Evolutionary conservation across 768 basidiomycete species (phyloP), one percentile per base, ranked within the genome.

Genomic region (Candolleomyces aberdarensis): DNA sequence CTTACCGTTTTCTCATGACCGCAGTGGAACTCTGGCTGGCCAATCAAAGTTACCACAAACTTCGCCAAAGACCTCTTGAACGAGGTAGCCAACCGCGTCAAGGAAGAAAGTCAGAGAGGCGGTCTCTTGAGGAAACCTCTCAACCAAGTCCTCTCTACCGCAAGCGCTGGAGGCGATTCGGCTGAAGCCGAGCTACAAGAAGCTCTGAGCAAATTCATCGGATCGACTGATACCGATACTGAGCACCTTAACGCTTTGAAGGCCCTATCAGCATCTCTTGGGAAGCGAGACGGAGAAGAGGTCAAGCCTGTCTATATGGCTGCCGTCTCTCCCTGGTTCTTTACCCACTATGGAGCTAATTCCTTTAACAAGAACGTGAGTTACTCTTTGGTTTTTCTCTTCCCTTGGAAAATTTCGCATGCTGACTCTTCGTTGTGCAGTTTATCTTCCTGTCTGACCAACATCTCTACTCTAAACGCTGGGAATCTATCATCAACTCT

Each of bases 11-110:
- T 26, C n/a, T 26, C 3, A 26, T 26, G 26, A 26, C 20, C 31
- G n/a, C 51, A 88, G 85, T 94, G 88, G 88, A 91, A 94, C 70
- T 81, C 82, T 29, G 92, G 79, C 41, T 94, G 92, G 92, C 91
- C 92, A 3, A 80, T 80, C 62, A 71, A 87, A 71, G 71, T 89
- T 11, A 87, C 79, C 4, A 71, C 75, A 9, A 68, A 71, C 29
- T 78, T 77, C 57, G 77, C 76, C 9, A 65, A 75, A 43, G 64
- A 71, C n/a, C 67, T 73, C 56, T 39, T 74, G 57, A 56, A 68
- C 58, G 57, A 63, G 49, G 47, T 68, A 64, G 56, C 62, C 56
- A 44, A 60, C 64, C 62, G 56, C 56, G 20, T 20, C 22, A 20
- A 26, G 17, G 31, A 41, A 44, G 47, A 62, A 15, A 62, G 62